Conservation (phyloP, 2,329 filamentous ascomycete species). For the Cercospora beticola region DNA sequence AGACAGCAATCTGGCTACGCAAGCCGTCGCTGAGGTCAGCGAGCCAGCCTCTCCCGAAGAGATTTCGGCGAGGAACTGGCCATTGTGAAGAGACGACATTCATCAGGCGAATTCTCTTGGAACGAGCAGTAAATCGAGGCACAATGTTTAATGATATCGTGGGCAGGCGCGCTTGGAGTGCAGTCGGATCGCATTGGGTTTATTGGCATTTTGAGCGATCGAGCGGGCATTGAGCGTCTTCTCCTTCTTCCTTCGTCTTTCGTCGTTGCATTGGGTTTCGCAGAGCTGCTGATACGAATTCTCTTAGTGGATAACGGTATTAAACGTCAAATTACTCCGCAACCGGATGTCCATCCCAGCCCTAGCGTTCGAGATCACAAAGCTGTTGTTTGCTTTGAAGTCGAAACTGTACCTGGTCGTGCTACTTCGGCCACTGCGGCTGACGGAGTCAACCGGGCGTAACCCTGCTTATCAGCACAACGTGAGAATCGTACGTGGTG, state of each 20-base stretch:
- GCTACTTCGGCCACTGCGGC: background rate
- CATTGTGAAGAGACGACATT: background rate
- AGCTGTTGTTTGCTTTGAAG: background rate
- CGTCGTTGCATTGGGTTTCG: background rate
- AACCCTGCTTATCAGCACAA: background rate
- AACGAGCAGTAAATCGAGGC: background rate
- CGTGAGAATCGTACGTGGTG: background rate
- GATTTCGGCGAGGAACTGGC: constrained; percentile 6
- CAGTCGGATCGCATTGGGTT: background rate
- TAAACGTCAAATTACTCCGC: background rate
- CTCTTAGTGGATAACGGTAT: background rate
- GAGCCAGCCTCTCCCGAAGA: constrained; percentile 16
- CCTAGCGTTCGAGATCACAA: background rate
- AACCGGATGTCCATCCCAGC: background rate
- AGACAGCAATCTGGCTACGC: constrained; percentile 12
- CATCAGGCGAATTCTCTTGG: background rate
- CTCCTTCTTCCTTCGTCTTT: background rate
- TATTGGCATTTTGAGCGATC: background rate
- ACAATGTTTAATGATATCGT: background rate
- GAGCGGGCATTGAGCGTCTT: background rate
- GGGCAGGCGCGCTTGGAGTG: background rate
- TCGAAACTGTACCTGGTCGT: background rate
- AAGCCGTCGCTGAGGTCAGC: constrained; percentile 18
- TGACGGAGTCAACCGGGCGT: background rate
- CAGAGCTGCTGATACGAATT: background rate